Base-by-base conservation (phyloP, 2,329 filamentous ascomycete genomes). In the Sporothrix brasiliensis region DNA sequence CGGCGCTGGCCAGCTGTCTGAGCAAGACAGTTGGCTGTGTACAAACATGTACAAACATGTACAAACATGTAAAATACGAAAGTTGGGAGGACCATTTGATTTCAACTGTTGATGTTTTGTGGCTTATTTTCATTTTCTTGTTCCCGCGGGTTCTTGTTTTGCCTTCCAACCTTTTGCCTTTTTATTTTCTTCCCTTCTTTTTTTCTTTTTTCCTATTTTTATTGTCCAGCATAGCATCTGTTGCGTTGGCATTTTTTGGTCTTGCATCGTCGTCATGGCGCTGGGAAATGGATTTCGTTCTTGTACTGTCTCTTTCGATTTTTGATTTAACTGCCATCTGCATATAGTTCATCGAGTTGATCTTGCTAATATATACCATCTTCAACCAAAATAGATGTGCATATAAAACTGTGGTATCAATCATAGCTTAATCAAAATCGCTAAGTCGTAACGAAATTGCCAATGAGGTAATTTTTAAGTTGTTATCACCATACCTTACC, bases 1-100 rank as follows among this genome's bases (percentile, higher is more conserved):
- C n/a, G n/a, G 49, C 73, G 74, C 1, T 76, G 72, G 73, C 73
- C 74, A 1, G 73, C 73, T 7, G 71, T 74, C 2, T 74, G 39
- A 61, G 56, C 5, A n/a, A 13, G 30, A 58, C 19, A 10, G 53
- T 16, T 27, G 2, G 30, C 54, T 58, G 27, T 58, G 54, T n/a
- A 39, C 30, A 39, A 39, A 58, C 27, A 21, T 58, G 30, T 58
- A 58, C 54, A 16, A 21, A 56, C 52, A 30, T 30, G 53, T 56
- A 56, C 53, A 27, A 24, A 24, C 24, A 24, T 24, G 24, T 24
- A 24, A 24, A 1, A 24, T 24, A 24, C 24, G 24, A 24, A 24
- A 24, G 24, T 27, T 47, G 58, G 58, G 6, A 63, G 58, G 13
- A 21, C 19, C 34, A 16, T 66, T 41, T 66, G 11, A 41, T 6